These are phyloP conservation scores for Cyclotella sp. DNA, from an alignment of 108 stramenopile species.

Conservation along the genomic window DNA sequence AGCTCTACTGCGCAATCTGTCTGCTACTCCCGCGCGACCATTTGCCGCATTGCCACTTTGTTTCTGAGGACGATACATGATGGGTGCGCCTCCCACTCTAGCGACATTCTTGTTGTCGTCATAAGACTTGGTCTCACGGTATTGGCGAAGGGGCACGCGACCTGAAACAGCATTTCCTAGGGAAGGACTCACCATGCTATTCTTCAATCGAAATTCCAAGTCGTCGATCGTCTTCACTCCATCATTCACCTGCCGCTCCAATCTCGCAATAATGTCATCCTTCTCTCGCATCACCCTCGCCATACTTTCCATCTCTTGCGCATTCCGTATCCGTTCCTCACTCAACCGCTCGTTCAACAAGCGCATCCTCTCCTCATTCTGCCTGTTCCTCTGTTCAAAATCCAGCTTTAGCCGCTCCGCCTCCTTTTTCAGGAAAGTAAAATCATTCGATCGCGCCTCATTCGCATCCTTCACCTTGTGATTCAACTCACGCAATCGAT, in stretches of 20 bases:
- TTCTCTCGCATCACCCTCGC: too few relatives aligned
- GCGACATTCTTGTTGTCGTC: neutral
- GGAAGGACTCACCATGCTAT: neutral
- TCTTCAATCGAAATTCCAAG: neutral
- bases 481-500: constrained; percentile 8
- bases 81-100: neutral
- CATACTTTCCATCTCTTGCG: too few relatives aligned
- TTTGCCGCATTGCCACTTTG: neutral
- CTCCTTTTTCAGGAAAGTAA: constrained; percentile 4
- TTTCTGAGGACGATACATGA: neutral
- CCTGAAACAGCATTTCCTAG: neutral
- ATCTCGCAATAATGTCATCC: too few relatives aligned
- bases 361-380: neutral
- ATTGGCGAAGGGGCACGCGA: neutral
- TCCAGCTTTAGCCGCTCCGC: constrained; percentile 8
- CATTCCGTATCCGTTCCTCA: neutral
- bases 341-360: neutral
- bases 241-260: too few relatives aligned
- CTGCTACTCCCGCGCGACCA: neutral
- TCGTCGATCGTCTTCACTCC: neutral
- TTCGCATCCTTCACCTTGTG: neutral
- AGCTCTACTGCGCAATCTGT: too few relatives aligned
- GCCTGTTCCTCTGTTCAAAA: neutral
- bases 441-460: constrained; percentile 8
- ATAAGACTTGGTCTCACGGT: neutral